These are phyloP conservation scores for Glomus cerebriforme DNA, from an alignment of 192 early-diverging fungal species.

Conservation along the genomic window DNA sequence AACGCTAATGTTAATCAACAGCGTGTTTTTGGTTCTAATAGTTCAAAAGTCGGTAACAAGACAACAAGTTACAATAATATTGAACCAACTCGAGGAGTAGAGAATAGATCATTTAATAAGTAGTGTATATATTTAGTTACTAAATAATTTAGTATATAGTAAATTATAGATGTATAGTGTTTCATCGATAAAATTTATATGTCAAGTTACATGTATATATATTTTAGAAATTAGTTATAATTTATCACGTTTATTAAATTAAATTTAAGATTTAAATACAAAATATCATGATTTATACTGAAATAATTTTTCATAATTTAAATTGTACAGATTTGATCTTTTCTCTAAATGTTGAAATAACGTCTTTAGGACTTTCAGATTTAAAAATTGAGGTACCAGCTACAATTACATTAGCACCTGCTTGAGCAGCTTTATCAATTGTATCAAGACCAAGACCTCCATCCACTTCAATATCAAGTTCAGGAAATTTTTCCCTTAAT, in stretches of 20 bases:
- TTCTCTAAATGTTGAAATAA: conserved; percentile 64
- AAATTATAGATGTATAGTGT: no score
- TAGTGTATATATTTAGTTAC: no score
- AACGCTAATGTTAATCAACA: not conserved
- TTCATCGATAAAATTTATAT: no score
- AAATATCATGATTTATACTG: no score
- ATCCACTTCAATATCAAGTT: conserved; percentile 94
- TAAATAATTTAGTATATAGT: no score
- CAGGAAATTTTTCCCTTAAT: conserved; percentile 77
- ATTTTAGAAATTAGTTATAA: no score
- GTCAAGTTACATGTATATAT: no score
- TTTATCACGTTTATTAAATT: no score
- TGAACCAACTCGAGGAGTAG: no score
- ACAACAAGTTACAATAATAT: not conserved
- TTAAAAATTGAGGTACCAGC: conserved; percentile 91
- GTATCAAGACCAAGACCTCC: conserved; percentile 85
- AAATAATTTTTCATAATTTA: not conserved
- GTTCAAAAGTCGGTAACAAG: not conserved
- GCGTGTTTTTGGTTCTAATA: not conserved
- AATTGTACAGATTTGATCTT: conserved; percentile 56
- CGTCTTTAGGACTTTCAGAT: conserved; percentile 65
- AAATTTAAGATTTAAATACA: no score
- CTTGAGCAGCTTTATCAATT: conserved; percentile 82
- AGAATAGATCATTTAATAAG: no score
- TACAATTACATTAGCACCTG: conserved; percentile 98